Percentiles rank a stretch among this genome's conserved stretches.
phyloP scores from a whole-genome alignment of 148 eudicot genomes.

The Rhododendron mucronatum region DNA sequence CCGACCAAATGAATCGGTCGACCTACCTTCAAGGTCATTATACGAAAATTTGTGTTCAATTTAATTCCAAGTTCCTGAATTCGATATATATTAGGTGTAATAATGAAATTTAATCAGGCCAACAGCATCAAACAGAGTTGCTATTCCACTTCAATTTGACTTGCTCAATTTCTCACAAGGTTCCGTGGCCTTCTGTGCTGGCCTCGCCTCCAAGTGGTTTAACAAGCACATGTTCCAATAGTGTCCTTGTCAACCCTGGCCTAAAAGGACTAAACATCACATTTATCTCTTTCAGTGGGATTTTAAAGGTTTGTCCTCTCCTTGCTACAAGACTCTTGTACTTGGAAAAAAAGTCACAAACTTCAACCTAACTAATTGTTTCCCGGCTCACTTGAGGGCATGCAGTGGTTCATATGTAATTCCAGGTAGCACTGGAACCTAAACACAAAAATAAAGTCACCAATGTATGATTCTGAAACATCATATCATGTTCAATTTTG shows the following conservation, averaged over 20 bases:
- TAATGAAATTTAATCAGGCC: neutral
- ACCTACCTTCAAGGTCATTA: neutral
- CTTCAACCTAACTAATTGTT: no score
- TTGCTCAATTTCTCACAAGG: neutral
- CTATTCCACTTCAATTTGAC: neutral
- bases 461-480: neutral
- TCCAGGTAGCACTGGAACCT: neutral
- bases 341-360: neutral
- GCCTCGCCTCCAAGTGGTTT: neutral
- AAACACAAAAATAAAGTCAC: neutral
- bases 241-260: neutral
- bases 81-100: neutral
- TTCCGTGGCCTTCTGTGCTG: neutral
- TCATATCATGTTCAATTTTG: neutral
- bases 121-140: neutral
- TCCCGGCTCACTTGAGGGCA: no score
- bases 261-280: neutral
- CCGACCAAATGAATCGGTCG: neutral
- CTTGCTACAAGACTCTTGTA: neutral
- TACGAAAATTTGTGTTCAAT: neutral
- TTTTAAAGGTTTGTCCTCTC: neutral
- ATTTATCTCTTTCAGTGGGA: neutral
- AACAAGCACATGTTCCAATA: neutral
- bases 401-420: no score
- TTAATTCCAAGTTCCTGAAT: neutral